These are phyloP conservation scores for Friedmanniomyces simplex DNA, from an alignment of 495 filamentous ascomycete genomes.

Conservation along the genomic window DNA sequence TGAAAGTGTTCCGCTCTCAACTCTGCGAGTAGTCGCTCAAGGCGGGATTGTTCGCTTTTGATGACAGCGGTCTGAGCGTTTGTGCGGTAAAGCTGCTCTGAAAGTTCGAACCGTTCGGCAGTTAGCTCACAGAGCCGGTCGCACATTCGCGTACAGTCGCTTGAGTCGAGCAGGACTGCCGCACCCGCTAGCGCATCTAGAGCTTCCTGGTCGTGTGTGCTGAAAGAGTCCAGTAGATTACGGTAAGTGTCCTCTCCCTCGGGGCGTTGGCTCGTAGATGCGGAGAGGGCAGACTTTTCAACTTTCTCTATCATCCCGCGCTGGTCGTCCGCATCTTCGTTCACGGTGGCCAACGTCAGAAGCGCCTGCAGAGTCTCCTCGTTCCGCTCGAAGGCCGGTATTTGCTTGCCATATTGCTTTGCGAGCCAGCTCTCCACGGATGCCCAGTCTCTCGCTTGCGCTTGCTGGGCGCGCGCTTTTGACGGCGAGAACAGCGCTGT, in stretches of 20 bases:
- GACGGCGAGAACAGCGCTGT: conserved; percentile 63
- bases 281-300: conserved; percentile 43
- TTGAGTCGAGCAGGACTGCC: conserved; percentile 25
- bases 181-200: conserved; percentile 25
- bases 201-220: conserved; percentile 15
- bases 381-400: conserved; percentile 72
- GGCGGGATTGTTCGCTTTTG: conserved; percentile 9
- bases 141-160: conserved; percentile 23
- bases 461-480: conserved; percentile 50
- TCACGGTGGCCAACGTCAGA: conserved; percentile 61
- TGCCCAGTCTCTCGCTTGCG: conserved; percentile 75
- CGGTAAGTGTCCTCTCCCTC: background rate
- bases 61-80: conserved; percentile 11
- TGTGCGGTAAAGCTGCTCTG: conserved; percentile 1
- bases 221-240: background rate
- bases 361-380: conserved; percentile 69
- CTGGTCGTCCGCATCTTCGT: conserved; percentile 76
- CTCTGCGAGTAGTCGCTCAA: conserved; percentile 28
- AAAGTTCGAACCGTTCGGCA: conserved; percentile 4
- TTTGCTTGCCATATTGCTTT: conserved; percentile 49
- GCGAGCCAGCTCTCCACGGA: conserved; percentile 75
- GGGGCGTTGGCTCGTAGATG: background rate
- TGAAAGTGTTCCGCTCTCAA: conserved; percentile 38
- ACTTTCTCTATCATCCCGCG: conserved; percentile 45
- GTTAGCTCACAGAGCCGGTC: conserved; percentile 14